Evolutionary conservation across 768 basidiomycete species (phyloP).

Genomic region (Crepidotus variabilis): DNA sequence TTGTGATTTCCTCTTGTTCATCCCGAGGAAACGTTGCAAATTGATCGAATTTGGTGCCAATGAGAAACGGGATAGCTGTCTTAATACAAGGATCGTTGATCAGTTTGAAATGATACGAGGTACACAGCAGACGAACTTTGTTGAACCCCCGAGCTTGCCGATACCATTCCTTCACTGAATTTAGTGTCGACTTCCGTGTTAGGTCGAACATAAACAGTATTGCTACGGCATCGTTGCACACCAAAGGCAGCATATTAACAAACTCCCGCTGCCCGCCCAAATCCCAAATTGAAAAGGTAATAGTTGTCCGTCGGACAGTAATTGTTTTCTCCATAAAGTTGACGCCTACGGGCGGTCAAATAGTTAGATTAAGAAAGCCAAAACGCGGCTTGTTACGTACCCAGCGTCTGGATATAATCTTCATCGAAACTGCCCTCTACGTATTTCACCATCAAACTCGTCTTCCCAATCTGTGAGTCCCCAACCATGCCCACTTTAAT

Average conservation of each 20-base stretch:
- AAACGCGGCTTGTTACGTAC: slow-evolving; percentile 36
- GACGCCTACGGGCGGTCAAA: slow-evolving; percentile 52
- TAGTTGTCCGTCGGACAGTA: slow-evolving; percentile 94
- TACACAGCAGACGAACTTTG: slow-evolving; percentile 59
- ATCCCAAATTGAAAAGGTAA: slow-evolving; percentile 99
- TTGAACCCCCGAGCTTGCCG: slow-evolving; percentile 98
- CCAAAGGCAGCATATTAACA: slow-evolving; percentile 97
- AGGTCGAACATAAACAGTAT: slow-evolving; percentile 99
- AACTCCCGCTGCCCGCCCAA: slow-evolving; percentile 97
- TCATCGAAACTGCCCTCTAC: slow-evolving; percentile 98
- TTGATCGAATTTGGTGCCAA: slow-evolving; percentile 98
- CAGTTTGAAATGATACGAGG: not conserved
- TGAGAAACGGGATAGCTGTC: slow-evolving; percentile 98
- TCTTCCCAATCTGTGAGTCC: slow-evolving; percentile 99
- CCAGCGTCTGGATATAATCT: slow-evolving; percentile 99
- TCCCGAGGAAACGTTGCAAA: slow-evolving; percentile 95
- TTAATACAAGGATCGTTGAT: slow-evolving; percentile 24
- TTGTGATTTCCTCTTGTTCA: slow-evolving; percentile 99
- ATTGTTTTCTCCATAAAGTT: slow-evolving; percentile 99
- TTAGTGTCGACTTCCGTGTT: slow-evolving; percentile 93
- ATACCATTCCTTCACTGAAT: slow-evolving; percentile 99
- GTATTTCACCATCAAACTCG: slow-evolving; percentile 99
- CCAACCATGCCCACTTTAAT: slow-evolving; percentile 99
- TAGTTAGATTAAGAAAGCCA: not conserved
- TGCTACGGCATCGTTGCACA: slow-evolving; percentile 99